Percentiles rank a stretch among this genome's conserved stretches.
Evolutionary conservation across 1,284 basidiomycete genomes (phyloP).

Genomic region (Volvariella surrecta): DNA sequence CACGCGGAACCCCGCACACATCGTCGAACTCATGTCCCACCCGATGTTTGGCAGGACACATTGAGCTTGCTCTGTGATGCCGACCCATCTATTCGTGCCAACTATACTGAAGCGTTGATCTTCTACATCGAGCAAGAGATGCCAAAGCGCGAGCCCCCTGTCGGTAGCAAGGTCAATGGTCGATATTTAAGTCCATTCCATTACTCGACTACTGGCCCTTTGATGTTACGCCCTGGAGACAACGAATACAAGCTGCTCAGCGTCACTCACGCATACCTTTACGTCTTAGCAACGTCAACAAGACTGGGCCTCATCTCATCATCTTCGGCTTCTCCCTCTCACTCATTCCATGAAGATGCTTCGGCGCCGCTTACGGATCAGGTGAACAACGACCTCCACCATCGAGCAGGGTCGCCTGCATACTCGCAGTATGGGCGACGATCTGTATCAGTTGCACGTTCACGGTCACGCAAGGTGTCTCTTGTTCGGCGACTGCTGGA

Average conservation of each 20-base stretch:
- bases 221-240: slow-evolving; percentile 53
- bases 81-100: slow-evolving; percentile 65
- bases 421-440: slow-evolving; percentile 27
- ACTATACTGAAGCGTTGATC: slow-evolving; percentile 66
- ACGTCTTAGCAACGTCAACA: slow-evolving; percentile 66
- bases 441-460: slow-evolving; percentile 33
- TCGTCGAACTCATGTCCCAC: slow-evolving; percentile 64
- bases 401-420: slow-evolving; percentile 15
- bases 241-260: slow-evolving; percentile 63
- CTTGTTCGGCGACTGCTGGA: slow-evolving; percentile 45
- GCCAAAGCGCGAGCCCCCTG: slow-evolving; percentile 44
- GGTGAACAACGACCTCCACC: slow-evolving; percentile 4
- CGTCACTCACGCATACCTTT: slow-evolving; percentile 71
- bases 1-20: slow-evolving; percentile 25
- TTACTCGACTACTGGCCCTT: slow-evolving; percentile 35
- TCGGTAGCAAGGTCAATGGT: slow-evolving; percentile 33
- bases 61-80: slow-evolving; percentile 74
- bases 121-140: slow-evolving; percentile 74
- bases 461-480: slow-evolving; percentile 48
- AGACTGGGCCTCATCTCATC: slow-evolving; percentile 40
- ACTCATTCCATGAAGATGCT: slow-evolving; percentile 23
- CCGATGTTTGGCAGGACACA: slow-evolving; percentile 87
- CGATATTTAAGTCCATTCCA: slow-evolving; percentile 36
- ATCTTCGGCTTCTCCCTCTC: slow-evolving; percentile 24
- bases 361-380: slow-evolving; percentile 22